Evolutionary conservation across 2,329 filamentous ascomycete genomes (phyloP), one percentile per base, ranked within the genome.

Genomic region (Tolypocladium endophyticum): DNA sequence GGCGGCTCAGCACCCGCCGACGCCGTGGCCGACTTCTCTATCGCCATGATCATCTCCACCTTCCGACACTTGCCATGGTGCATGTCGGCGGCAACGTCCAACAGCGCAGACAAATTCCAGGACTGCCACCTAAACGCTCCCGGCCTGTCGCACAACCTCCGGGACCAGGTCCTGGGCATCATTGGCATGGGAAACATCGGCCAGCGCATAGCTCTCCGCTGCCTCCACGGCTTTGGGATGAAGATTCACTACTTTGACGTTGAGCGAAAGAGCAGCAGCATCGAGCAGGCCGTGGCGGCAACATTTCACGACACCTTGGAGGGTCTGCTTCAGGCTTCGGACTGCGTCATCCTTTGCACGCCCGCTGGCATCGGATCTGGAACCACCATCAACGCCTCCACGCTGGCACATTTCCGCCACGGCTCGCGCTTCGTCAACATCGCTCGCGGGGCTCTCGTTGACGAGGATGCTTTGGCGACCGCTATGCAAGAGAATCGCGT

Each of bases 181-280:
- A 80, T 92, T 33, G 88, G 88, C 0, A 77, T 91, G 2, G 88
- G 88, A 3, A 84, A 86, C 61, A 85, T 87, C 62, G 85, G 85
- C 3, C 81, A 81, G 64, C 77, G 77, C 41, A 79, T 91, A 25
- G 88, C 85, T 55, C 81, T 80, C 64, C 70, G 77, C 20, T 75
- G 74, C 57, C 67, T 68, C 52, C 64, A 76, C 0, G 82, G 81
- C 0, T 87, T 90, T 64, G 85, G 82, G 47, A 90, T 91, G 87
- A 73, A 78, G 45, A 80, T 91, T 41, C 73, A 79, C 60, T 89
- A 88, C 68, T 77, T 81, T 67, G 86, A 89, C 69, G 72, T 87
- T 1, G 70, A 77, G 54, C 75, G 80, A 62, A 80, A 83, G 63
- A 65, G 75, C 0, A 58, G 71, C 6, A 68, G 70, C 0, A 62